Evolutionary conservation across 2,329 filamentous ascomycete species (phyloP).

Genomic region (Neurospora sp.): DNA sequence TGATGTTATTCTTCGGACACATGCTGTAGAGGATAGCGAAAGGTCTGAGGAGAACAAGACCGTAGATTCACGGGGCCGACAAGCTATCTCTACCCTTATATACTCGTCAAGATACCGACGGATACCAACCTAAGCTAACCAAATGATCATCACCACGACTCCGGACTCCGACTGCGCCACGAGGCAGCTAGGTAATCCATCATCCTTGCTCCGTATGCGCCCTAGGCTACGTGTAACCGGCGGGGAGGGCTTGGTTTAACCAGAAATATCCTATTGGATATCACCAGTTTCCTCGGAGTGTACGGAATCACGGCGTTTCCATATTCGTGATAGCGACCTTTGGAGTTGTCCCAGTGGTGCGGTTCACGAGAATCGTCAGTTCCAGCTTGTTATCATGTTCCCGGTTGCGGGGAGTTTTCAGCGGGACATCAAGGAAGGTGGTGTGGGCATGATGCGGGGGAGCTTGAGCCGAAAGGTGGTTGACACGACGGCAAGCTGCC

Average conservation of each 20-base stretch:
- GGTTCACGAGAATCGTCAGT: background rate
- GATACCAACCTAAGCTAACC: background rate
- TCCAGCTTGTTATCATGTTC: background rate
- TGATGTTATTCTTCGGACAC: background rate
- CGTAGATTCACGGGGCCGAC: background rate
- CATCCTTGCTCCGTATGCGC: background rate
- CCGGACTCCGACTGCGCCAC: background rate
- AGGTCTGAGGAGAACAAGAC: background rate
- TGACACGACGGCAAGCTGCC: background rate
- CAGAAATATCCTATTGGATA: conserved; percentile 12
- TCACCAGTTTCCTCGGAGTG: background rate
- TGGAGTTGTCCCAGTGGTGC: background rate
- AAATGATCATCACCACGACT: background rate
- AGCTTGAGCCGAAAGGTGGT: background rate
- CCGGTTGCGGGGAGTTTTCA: background rate
- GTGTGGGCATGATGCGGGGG: background rate
- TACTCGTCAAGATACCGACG: background rate
- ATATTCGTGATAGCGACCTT: conserved; percentile 7
- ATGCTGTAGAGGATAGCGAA: background rate
- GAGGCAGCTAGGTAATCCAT: background rate
- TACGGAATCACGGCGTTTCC: conserved; percentile 6
- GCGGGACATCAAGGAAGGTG: background rate
- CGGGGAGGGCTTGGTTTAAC: conserved; percentile 15
- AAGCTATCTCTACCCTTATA: background rate
- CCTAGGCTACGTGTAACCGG: background rate